Evolutionary conservation across 2,329 filamentous ascomycete genomes (phyloP).

Genomic region (Exophiala spinifera): DNA sequence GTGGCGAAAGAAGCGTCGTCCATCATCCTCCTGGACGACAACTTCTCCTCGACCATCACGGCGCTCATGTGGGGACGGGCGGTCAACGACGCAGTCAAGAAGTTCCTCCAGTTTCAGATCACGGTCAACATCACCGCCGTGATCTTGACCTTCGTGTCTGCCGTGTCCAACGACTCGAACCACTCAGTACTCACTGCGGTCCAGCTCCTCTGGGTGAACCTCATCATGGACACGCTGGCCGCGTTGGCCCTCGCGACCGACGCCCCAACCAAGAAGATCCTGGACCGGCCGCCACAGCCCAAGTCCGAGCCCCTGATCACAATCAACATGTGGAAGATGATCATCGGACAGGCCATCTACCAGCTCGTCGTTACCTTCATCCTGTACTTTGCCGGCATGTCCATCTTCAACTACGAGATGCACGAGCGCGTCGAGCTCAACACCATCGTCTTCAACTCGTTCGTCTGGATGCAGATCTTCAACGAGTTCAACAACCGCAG

Average conservation of each 20-base stretch:
- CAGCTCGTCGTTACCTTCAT: conserved; percentile 77
- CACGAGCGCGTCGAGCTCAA: conserved; percentile 55
- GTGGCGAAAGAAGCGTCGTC: conserved; percentile 67
- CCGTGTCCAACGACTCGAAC: conserved; percentile 68
- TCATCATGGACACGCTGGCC: conserved; percentile 96
- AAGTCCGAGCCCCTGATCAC: conserved; percentile 77
- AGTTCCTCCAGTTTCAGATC: conserved; percentile 63
- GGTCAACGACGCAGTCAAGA: conserved; percentile 66
- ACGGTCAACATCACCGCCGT: conserved; percentile 92
- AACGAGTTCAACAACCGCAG: conserved; percentile 97
- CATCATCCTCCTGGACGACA: conserved; percentile 66
- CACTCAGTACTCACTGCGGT: conserved; percentile 79
- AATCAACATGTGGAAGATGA: conserved; percentile 99
- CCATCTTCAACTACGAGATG: conserved; percentile 57
- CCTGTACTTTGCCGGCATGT: conserved; percentile 70
- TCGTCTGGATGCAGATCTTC: conserved; percentile 99
- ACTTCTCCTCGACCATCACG: conserved; percentile 63
- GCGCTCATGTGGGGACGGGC: conserved; percentile 67
- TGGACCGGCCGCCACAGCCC: conserved; percentile 74
- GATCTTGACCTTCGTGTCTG: conserved; percentile 79
- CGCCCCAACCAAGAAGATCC: conserved; percentile 75
- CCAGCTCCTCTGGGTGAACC: conserved; percentile 91
- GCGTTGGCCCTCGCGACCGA: conserved; percentile 86
- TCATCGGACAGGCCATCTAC: conserved; percentile 85
- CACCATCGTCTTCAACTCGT: conserved; percentile 93